Evolutionary conservation across 148 eudicot species (phyloP).

Genomic region (Nepenthes mirabilis): DNA sequence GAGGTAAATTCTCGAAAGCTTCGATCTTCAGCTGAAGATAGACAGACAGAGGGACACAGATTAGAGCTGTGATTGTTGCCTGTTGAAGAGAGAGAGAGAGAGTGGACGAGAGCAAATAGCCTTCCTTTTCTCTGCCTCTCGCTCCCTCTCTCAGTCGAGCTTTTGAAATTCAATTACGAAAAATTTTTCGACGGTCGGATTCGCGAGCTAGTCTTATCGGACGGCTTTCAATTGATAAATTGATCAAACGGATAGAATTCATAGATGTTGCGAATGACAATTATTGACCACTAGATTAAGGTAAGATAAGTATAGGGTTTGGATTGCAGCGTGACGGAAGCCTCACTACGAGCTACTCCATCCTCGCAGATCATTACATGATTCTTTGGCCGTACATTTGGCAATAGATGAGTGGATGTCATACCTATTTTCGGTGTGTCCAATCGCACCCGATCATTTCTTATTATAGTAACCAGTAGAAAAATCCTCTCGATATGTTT

Average conservation of each 20-base stretch:
- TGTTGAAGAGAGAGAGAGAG: neutral
- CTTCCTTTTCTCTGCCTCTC: conserved; percentile 9
- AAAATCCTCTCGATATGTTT: too few species aligned
- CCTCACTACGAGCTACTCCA: neutral
- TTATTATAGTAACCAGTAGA: too few species aligned
- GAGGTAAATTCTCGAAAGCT: neutral
- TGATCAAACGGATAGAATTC: conserved; percentile 25
- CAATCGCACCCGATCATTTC: too few species aligned
- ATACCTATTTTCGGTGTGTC: too few species aligned
- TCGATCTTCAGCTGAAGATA: neutral
- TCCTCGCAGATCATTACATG: too few species aligned
- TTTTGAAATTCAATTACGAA: conserved; percentile 48
- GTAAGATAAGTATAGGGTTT: neutral
- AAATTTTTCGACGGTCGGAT: conserved; percentile 26
- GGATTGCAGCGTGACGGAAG: neutral
- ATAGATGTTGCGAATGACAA: conserved; percentile 11
- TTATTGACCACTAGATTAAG: conserved; percentile 13
- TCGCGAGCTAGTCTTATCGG: conserved; percentile 11
- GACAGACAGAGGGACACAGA: conserved; percentile 5
- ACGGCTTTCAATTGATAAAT: conserved; percentile 5
- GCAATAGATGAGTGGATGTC: too few species aligned
- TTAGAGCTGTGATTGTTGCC: neutral
- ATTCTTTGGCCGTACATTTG: too few species aligned
- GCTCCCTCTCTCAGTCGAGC: conserved; percentile 28
- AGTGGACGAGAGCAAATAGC: neutral